Conservation (phyloP, 768 basidiomycete species). For the Mycena epipterygia region DNA sequence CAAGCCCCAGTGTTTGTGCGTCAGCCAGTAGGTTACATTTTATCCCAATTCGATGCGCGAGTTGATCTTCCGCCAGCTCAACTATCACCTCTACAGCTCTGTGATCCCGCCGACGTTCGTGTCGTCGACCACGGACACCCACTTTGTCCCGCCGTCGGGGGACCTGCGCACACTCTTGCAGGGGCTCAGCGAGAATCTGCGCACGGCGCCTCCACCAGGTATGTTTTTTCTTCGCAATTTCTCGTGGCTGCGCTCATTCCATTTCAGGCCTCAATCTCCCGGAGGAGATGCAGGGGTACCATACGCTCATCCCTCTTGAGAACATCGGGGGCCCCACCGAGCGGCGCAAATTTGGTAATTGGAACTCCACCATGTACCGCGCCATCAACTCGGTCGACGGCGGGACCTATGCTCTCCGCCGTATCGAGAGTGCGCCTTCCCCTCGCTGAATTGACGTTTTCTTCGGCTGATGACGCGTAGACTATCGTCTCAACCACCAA, state of each 20-base stretch:
- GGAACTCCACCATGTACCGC: conserved; percentile 88
- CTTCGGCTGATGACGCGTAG: conserved; percentile 54
- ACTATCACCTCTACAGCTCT: conserved; percentile 93
- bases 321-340: conserved; percentile 59
- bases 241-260: conserved; percentile 46
- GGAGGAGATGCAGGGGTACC: conserved; percentile 91
- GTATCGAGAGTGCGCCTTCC: conserved; percentile 83
- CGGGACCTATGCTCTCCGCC: conserved; percentile 78
- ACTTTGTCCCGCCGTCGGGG: conserved; percentile 75
- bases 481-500: conserved; percentile 87
- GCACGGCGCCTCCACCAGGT: conserved; percentile 59
- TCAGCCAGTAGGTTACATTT: conserved; percentile 70
- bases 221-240: not conserved
- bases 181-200: conserved; percentile 76
- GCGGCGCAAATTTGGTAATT: conserved; percentile 85
- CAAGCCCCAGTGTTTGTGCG: conserved; percentile 63
- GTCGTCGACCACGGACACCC: conserved; percentile 59
- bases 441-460: conserved; percentile 15
- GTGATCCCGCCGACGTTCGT: conserved; percentile 70
- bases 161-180: conserved; percentile 61
- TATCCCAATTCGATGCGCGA: conserved; percentile 8
- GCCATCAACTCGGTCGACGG: conserved; percentile 87
- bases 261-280: conserved; percentile 73
- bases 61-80: conserved; percentile 65
- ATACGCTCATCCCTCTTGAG: conserved; percentile 88